Evolutionary conservation across 163 green algal species (phyloP).

Genomic region (Scenedesmus sp.): DNA sequence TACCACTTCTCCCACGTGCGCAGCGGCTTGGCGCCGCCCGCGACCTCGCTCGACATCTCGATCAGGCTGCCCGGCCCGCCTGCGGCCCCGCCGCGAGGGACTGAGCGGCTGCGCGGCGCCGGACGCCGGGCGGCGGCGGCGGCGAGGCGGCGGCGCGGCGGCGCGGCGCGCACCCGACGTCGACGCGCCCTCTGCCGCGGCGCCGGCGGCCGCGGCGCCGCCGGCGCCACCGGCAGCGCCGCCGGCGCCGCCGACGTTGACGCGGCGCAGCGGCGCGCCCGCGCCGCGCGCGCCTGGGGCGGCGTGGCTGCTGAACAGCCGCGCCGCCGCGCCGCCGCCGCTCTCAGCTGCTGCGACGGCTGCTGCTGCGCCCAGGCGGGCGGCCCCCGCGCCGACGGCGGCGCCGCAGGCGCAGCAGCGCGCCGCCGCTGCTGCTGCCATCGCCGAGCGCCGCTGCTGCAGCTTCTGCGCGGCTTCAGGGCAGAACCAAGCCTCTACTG

Average conservation of each 20-base stretch:
- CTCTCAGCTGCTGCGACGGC: background rate
- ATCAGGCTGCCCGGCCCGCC: background rate
- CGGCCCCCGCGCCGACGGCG: no score
- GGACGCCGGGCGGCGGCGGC: no score
- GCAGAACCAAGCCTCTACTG: no score
- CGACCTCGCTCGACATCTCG: conserved; percentile 42
- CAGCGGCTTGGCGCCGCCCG: conserved; percentile 35
- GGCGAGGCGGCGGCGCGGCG: background rate
- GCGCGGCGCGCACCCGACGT: background rate
- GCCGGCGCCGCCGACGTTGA: no score
- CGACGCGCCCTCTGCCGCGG: background rate
- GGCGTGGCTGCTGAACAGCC: conserved; percentile 16
- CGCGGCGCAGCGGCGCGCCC: conserved; percentile 3
- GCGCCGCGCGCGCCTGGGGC: background rate
- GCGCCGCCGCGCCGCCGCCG: background rate
- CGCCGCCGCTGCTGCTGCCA: background rate
- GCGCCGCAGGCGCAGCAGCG: no score
- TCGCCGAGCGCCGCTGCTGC: background rate
- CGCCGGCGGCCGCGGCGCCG: conserved; percentile 21
- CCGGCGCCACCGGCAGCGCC: background rate
- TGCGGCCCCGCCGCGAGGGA: no score
- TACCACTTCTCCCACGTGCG: conserved; percentile 41
- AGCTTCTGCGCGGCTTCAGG: background rate
- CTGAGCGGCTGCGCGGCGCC: no score
- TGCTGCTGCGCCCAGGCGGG: no score